Base-by-base conservation (phyloP, 805 yeast species). In the Pichia cephalocereana region DNA sequence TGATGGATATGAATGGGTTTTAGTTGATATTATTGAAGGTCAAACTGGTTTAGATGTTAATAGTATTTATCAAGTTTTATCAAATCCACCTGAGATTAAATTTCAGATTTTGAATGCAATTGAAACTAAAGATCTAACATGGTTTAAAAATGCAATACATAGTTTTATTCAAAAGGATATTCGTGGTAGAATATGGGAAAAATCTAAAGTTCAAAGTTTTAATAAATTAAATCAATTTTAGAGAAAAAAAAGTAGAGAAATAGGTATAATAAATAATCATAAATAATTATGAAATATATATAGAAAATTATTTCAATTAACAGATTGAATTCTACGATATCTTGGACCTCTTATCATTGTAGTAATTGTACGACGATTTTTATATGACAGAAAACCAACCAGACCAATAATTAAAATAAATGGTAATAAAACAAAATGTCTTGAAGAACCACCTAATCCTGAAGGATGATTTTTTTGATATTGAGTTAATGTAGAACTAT, bases 1-100 rank as follows among this genome's bases (percentile, higher is more conserved):
- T 27, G 54, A 58, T 17, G 57, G 60, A 0, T 59, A 60, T 31
- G 61, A 66, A 43, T 82, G 86, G 84, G 57, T 63, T 14, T 59
- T 67, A 44, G 47, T 76, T 27, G 68, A 64, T 4, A 54, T 67
- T 0, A 59, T 74, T 19, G 52, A 65, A 11, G 75, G 71, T 1
- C 76, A 67, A 51, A 53, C 59, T 4, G 74, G 79, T 6, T 19
- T 78, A n/a, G 64, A 71, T 51, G 48, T 57, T 4, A 47, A 54
- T 6, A 19, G 11, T 1, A 12, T 47, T 1, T 17, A 41, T 2
- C 32, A 49, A 26, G 43, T 46, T 6, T 12, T 28, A 1, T 41
- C 43, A 8, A 43, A 51, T 37, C 64, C 61, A 3, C 15, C 17
- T 2, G 36, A 40, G 9, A 39, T 47, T 18, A 3, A 43, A 3